These are phyloP conservation scores for Stephania cephalantha DNA, from an alignment of 164 flowering plant species.

Conservation along the genomic window DNA sequence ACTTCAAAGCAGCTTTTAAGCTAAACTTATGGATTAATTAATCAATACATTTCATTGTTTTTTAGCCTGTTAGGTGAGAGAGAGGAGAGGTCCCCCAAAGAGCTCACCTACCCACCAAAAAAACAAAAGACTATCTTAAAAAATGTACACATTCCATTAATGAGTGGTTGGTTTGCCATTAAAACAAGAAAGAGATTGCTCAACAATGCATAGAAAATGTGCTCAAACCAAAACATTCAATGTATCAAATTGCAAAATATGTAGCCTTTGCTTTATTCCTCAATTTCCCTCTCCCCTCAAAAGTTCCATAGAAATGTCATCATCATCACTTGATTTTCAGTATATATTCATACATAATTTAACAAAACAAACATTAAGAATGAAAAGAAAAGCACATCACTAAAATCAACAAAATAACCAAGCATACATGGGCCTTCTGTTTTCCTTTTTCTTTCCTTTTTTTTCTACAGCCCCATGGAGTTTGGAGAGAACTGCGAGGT, in stretches of 20 bases:
- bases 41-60: background rate
- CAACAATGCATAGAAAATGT: background rate
- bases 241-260: background rate
- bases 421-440: background rate
- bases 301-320: background rate
- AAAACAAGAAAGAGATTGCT: background rate
- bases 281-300: background rate
- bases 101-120: background rate
- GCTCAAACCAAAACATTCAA: background rate
- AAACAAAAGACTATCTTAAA: background rate
- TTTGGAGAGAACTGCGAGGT: background rate
- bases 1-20: background rate
- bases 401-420: background rate
- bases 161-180: background rate
- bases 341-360: background rate
- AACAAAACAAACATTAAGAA: background rate
- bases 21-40: background rate
- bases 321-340: background rate
- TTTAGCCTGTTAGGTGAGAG: background rate
- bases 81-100: background rate
- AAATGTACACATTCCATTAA: background rate
- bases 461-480: background rate
- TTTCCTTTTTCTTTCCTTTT: too few relatives aligned
- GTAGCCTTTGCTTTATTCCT: conserved; percentile 1
- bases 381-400: background rate